These are phyloP conservation scores for Grigorovia humatica DNA, from an alignment of 805 yeast genomes.

Conservation along the genomic window DNA sequence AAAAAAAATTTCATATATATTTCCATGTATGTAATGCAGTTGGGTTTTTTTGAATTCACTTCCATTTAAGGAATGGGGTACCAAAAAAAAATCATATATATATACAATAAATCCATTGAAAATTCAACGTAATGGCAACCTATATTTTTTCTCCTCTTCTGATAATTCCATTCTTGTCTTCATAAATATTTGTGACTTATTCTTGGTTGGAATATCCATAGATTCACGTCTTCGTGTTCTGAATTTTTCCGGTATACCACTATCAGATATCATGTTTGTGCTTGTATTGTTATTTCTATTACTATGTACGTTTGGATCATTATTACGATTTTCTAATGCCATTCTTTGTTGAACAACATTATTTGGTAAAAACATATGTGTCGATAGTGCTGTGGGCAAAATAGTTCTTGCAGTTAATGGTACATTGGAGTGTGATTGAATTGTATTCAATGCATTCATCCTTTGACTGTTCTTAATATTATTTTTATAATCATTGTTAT, in stretches of 20 bases:
- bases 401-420: slow-evolving; percentile 51
- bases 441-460: slow-evolving; percentile 16
- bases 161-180: slow-evolving; percentile 28
- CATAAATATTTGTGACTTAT: slow-evolving; percentile 15
- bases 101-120: too few relatives aligned
- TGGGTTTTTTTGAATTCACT: not conserved
- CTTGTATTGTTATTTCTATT: not conserved
- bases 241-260: not conserved
- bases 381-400: slow-evolving; percentile 49
- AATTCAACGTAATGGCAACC: not conserved
- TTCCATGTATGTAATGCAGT: not conserved
- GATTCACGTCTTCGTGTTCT: slow-evolving; percentile 16
- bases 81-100: too few relatives aligned
- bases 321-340: slow-evolving; percentile 11
- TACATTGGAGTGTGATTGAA: slow-evolving; percentile 35
- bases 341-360: slow-evolving; percentile 22
- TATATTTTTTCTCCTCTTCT: slow-evolving; percentile 19
- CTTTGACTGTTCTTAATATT: slow-evolving; percentile 18
- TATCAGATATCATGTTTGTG: not conserved
- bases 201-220: slow-evolving; percentile 27
- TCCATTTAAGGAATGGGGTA: not conserved
- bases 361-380: slow-evolving; percentile 53
- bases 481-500: not conserved
- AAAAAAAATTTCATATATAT: too few relatives aligned
- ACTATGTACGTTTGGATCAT: not conserved